phyloP scores from a whole-genome alignment of 1,284 basidiomycete species.

The Takashimella tepidaria region DNA sequence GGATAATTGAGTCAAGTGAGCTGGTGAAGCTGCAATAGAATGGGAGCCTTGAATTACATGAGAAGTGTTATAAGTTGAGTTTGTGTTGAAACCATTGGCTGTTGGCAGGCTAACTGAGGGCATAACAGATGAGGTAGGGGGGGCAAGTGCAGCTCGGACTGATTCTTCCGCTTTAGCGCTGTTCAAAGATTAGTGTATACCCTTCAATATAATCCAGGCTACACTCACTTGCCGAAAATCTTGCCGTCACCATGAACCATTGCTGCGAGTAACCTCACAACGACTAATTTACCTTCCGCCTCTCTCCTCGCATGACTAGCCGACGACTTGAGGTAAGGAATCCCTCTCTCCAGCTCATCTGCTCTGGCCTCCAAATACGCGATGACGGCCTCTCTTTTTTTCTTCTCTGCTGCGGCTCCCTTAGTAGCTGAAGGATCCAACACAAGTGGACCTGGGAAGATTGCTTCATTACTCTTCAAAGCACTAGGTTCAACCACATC shows the following conservation, averaged over 20 bases:
- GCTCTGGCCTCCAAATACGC: constrained; percentile 70
- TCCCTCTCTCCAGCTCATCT: constrained; percentile 68
- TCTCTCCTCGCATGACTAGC: constrained; percentile 52
- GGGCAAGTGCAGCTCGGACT: constrained; percentile 60
- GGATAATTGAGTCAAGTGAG: constrained; percentile 67
- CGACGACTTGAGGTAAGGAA: constrained; percentile 62
- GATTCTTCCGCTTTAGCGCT: constrained; percentile 67
- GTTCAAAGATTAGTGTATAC: not conserved
- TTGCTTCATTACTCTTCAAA: constrained; percentile 55
- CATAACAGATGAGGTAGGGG: constrained; percentile 35
- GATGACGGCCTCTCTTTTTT: constrained; percentile 71
- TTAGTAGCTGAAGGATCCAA: constrained; percentile 63
- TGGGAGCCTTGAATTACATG: constrained; percentile 22
- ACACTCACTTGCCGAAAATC: constrained; percentile 67
- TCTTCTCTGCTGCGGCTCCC: constrained; percentile 61
- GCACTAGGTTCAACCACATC: constrained; percentile 64
- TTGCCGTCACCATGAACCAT: constrained; percentile 83
- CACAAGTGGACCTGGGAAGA: constrained; percentile 80
- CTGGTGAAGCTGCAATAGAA: constrained; percentile 48
- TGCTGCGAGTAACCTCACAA: constrained; percentile 69
- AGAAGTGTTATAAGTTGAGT: constrained; percentile 8
- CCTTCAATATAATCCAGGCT: not conserved
- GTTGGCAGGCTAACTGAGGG: constrained; percentile 11
- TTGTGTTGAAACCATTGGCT: constrained; percentile 23
- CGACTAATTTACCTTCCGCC: constrained; percentile 67